phyloP scores from a whole-genome alignment of 2,329 filamentous ascomycete species.

The Alternaria brassicicola region DNA sequence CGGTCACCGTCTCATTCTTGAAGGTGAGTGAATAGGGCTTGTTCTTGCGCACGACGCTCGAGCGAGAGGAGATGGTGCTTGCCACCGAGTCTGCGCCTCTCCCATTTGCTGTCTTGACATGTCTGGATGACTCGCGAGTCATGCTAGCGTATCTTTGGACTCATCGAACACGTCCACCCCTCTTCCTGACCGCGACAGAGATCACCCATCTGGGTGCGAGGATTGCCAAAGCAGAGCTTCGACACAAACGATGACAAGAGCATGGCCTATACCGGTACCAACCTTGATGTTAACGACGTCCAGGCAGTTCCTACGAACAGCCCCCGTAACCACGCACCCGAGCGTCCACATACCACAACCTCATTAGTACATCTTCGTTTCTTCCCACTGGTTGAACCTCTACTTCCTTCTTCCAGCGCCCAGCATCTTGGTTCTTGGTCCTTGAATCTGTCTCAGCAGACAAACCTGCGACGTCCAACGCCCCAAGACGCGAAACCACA shows the following conservation, averaged over 20 bases:
- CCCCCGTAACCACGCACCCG: not conserved
- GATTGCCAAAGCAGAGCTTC: not conserved
- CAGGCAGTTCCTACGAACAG: not conserved
- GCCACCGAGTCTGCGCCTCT: too few species aligned
- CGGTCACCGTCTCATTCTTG: too few species aligned
- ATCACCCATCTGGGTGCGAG: not conserved
- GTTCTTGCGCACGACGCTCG: too few species aligned
- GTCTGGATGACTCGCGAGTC: too few species aligned
- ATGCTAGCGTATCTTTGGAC: not conserved
- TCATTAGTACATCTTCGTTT: not conserved
- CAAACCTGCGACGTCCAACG: not conserved
- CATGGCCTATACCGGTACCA: not conserved
- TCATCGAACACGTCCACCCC: not conserved
- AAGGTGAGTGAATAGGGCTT: too few species aligned
- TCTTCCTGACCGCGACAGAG: not conserved
- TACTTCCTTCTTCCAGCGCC: not conserved
- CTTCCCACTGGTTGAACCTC: not conserved
- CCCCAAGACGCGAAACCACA: constrained; percentile 2
- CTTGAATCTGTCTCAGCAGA: not conserved
- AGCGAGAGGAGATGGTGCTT: too few species aligned
- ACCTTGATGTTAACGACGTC: not conserved
- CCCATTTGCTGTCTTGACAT: too few species aligned
- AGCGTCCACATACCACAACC: not conserved
- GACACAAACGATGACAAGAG: too few species aligned
- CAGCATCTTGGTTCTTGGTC: not conserved